Percentiles rank a stretch among this genome's conserved stretches.
Conservation (phyloP, 139 green algal genomes). For the Coelastrella sp. region DNA sequence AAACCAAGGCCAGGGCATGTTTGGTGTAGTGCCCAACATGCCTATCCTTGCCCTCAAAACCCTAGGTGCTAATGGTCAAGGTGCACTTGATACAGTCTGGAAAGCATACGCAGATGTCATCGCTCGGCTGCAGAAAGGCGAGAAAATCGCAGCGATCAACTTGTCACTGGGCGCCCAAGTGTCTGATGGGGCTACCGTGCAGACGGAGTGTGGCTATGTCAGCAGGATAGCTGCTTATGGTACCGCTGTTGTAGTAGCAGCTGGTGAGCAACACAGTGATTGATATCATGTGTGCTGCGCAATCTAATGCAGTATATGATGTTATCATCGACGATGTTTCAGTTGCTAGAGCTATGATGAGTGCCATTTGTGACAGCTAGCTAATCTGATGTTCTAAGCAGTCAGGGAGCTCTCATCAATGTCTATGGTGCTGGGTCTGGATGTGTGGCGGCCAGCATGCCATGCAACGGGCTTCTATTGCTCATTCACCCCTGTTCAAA, state of each 20-base stretch:
- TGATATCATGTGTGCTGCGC: not conserved
- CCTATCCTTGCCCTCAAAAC: constrained; percentile 9
- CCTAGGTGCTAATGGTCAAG: not conserved
- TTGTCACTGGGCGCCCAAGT: not conserved
- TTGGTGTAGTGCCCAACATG: constrained; percentile 34
- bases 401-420: no score
- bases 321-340: no score
- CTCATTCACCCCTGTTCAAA: no score
- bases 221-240: constrained; percentile 12
- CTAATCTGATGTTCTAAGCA: no score
- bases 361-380: no score
- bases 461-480: no score
- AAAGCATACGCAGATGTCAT: constrained; percentile 18
- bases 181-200: not conserved
- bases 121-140: not conserved
- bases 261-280: constrained; percentile 2
- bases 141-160: constrained; percentile 30
- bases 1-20: not conserved
- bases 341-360: no score
- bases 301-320: no score
- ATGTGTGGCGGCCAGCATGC: no score
- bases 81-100: not conserved
- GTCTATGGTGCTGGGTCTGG: no score
- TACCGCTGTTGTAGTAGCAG: constrained; percentile 11
- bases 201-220: constrained; percentile 2